Base-by-base conservation (phyloP, 2,329 filamentous ascomycete genomes). In the Claviceps capensis region DNA sequence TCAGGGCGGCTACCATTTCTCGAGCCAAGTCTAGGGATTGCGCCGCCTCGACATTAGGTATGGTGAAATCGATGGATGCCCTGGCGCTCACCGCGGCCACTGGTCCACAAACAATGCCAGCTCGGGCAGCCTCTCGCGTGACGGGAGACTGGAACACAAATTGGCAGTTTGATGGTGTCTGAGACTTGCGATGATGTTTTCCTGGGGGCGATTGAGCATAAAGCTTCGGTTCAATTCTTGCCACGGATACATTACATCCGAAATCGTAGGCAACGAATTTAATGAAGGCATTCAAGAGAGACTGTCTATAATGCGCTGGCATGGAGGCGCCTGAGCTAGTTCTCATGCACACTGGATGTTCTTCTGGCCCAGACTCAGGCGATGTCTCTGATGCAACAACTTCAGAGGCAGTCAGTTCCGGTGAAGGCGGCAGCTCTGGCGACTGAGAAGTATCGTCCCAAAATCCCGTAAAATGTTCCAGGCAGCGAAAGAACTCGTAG, bases 241-340 rank as follows among this genome's bases (percentile, higher is more conserved):
- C 69, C 26, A 74, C 69, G 2, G 72, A 69, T 48, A 82, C 75
- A 57, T 76, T 83, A 63, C 81, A 83, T 49, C 79, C 77, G 63
- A 83, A 84, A 56, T 83, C 79, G 59, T 83, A 84, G 17, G 79
- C 74, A 16, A 84, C 73, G 4, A 84, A 72, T 62, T 83, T 83
- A 52, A 83, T 63, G 52, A 83, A 83, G 38, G 79, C 73, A 2
- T 74, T 71, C 13, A 81, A 57, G n/a, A 83, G 68, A 51, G 72
- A 72, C 51, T 79, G 74, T 34, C 81, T 76, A 58, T 72, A 75
- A 48, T 82, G 78, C 6, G 73, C 61, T 1, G 80, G 80, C 72
- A 82, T 81, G 47, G 73, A 67, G n/a, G 67, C 63, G 9, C 81
- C 80, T 2, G 71, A 60, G 11, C 69, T 69, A 2, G 72, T 76